phyloP scores from a whole-genome alignment of 2,329 filamentous ascomycete species.

The Colletotrichum ledebouriae region DNA sequence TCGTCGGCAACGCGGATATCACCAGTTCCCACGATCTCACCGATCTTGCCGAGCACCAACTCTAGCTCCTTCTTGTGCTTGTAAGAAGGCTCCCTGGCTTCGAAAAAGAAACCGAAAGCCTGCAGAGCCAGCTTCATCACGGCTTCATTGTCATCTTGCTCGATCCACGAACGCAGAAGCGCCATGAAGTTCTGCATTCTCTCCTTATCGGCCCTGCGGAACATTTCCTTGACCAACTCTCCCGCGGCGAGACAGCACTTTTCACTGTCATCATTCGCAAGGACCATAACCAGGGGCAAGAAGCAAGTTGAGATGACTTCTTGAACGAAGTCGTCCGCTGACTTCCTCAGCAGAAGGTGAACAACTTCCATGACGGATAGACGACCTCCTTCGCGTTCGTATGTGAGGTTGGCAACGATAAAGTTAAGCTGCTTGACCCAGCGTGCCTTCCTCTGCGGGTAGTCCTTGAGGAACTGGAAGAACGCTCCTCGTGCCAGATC shows the following conservation, averaged over 20 bases:
- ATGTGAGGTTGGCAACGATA: conserved; percentile 90
- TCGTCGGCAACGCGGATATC: conserved; percentile 70
- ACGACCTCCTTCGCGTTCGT: conserved; percentile 88
- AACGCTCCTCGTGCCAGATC: conserved; percentile 91
- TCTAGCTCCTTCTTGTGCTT: conserved; percentile 77
- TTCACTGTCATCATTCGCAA: conserved; percentile 89
- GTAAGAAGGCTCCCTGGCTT: conserved; percentile 69
- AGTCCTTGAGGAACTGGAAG: conserved; percentile 94
- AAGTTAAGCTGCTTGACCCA: conserved; percentile 93
- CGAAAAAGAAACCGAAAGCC: conserved; percentile 86
- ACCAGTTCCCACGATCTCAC: conserved; percentile 67
- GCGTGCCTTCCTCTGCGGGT: conserved; percentile 89
- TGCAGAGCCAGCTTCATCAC: conserved; percentile 82
- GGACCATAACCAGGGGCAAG: conserved; percentile 84
- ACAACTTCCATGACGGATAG: conserved; percentile 94
- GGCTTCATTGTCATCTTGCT: conserved; percentile 78
- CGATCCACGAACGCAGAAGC: conserved; percentile 81
- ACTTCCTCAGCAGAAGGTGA: conserved; percentile 87
- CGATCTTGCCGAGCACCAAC: conserved; percentile 69
- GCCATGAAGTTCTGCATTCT: conserved; percentile 77
- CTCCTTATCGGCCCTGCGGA: conserved; percentile 81
- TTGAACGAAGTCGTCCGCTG: conserved; percentile 84
- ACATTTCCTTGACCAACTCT: conserved; percentile 83
- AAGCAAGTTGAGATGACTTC: conserved; percentile 87
- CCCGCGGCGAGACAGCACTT: conserved; percentile 88